Base-by-base conservation (phyloP, 2,329 filamentous ascomycete genomes). In the Diaporthe citri region DNA sequence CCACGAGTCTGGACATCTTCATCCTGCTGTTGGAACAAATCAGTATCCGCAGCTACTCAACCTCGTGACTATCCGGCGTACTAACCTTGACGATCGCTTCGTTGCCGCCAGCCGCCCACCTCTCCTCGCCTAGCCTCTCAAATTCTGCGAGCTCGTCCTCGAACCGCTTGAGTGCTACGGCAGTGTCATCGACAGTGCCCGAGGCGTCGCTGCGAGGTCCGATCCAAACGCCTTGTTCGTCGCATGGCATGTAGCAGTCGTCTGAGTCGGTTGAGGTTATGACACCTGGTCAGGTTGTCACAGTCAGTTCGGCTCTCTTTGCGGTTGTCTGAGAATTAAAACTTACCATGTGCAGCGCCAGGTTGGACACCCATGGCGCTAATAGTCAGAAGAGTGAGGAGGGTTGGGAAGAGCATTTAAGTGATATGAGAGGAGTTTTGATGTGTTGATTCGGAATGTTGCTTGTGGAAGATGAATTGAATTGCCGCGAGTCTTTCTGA, bases 201-300 rank as follows among this genome's bases (percentile, higher is more conserved):
- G 31, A 25, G 31, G 13, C 46, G 31, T 52, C 64, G 15, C 36
- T 52, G 46, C 64, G 64, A 55, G 64, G 64, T 4, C 64, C 64
- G 34, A 69, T 69, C 64, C 64, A 69, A 22, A 69, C 64, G 5
- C 64, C 64, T 69, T 69, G 64, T 15, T 69, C 64, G 64, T 69
- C 64, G n/a, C 64, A 69, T 13, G 64, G 64, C 64, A 69, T 69
- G n/a, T 69, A 69, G 25, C 64, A 69, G n/a, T 69, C 64, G 20
- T 55, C 34, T 28, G 48, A 52, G 1, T 55, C 64, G 15, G 48
- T 69, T 28, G 64, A 69, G 1, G n/a, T 28, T 36, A 69, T 69
- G n/a, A 69, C 64, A 48, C 64, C 64, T 69, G 10, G 22, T 25
- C 4, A 13, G 8, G 20, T 25, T 28, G n/a, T 9, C 15, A 28